A percentile compares a stretch with the other conserved stretches of the same genome.
phyloP scores from a whole-genome alignment of 805 yeast genomes.

The Metschnikowia corniflorae region DNA sequence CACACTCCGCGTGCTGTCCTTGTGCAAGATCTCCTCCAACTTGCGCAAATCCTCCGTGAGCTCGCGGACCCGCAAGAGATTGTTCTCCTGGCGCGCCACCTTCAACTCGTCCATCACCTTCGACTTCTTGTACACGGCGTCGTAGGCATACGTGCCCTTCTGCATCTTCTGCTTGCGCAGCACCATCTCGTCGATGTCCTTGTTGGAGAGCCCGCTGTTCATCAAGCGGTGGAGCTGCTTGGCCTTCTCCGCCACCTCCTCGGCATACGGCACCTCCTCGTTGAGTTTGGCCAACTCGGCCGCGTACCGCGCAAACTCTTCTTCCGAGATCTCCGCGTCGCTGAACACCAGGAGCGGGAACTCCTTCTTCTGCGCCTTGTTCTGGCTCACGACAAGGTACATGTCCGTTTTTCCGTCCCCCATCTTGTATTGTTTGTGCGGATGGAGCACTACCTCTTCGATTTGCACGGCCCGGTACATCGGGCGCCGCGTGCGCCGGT shows the following conservation, averaged over 20 bases:
- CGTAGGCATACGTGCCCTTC: slow-evolving; percentile 45
- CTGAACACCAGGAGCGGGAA: slow-evolving; percentile 79
- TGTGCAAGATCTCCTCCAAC: slow-evolving; percentile 46
- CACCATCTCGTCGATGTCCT: slow-evolving; percentile 76
- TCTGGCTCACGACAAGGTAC: slow-evolving; percentile 76
- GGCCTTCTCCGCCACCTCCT: slow-evolving; percentile 62
- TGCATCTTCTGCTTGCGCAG: slow-evolving; percentile 59
- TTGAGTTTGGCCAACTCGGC: slow-evolving; percentile 57
- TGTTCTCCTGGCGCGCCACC: slow-evolving; percentile 63
- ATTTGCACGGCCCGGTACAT: slow-evolving; percentile 83
- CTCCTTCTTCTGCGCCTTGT: slow-evolving; percentile 63
- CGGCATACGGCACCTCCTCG: slow-evolving; percentile 55
- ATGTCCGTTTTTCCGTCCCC: slow-evolving; percentile 44
- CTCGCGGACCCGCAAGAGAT: slow-evolving; percentile 28
- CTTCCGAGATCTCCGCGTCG: slow-evolving; percentile 66
- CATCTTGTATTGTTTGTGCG: slow-evolving; percentile 41
- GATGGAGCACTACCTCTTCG: slow-evolving; percentile 52
- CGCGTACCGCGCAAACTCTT: slow-evolving; percentile 71
- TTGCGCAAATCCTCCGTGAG: slow-evolving; percentile 37
- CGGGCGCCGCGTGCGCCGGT: slow-evolving; percentile 56
- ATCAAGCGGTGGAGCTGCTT: slow-evolving; percentile 61
- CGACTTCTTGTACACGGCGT: slow-evolving; percentile 73
- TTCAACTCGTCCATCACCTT: slow-evolving; percentile 68
- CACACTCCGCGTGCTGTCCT: slow-evolving; percentile 28
- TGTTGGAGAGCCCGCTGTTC: slow-evolving; percentile 61